Base-by-base conservation (phyloP, 345 rosid genomes). In the Salix arbutifolia region DNA sequence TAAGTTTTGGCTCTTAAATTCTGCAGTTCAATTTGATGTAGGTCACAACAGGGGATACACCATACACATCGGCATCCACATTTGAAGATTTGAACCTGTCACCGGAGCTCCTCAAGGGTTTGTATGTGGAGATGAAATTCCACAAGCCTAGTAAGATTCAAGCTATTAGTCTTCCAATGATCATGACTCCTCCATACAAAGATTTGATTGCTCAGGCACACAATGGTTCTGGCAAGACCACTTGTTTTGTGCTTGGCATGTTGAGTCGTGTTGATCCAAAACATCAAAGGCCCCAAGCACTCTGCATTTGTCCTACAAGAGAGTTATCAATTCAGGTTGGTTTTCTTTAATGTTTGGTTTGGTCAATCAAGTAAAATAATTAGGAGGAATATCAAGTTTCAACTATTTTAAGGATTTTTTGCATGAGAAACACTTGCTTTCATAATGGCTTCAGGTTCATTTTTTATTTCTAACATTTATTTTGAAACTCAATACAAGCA, bases 231-330 rank as follows among this genome's bases (percentile, higher is more conserved):
- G 99, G 99, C 5, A 96, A 96, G 86, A 96, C 99, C 0, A 96
- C 99, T 25, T 96, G 99, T 80, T 96, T 96, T 68, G 96, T 92
- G 48, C 95, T 96, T 26, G 99, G 99, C 35, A 96, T 96, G 98
- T 58, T 96, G 74, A 91, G 93, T 71, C 97, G 98, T 16, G 91
- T 93, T 38, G 92, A 93, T 80, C 90, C 93, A 0, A 82, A 73
- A 1, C 12, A 86, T 28, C 76, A 44, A 21, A 84, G 87, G 71
- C 92, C 99, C 38, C 99, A 96, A 74, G 99, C 99, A 0, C 91
- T 96, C 53, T 96, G 99, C 78, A 90, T 96, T 56, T 96, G 99
- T 67, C 99, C 99, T 74, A 96, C 99, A 10, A 81, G 99, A 76
- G 99, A 96, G 56, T 80, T 96, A 83, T 89, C 99, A 10, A 90